phyloP scores from a whole-genome alignment of 371 early-diverging fungal species.

The Syncephalastrum monosporum region DNA sequence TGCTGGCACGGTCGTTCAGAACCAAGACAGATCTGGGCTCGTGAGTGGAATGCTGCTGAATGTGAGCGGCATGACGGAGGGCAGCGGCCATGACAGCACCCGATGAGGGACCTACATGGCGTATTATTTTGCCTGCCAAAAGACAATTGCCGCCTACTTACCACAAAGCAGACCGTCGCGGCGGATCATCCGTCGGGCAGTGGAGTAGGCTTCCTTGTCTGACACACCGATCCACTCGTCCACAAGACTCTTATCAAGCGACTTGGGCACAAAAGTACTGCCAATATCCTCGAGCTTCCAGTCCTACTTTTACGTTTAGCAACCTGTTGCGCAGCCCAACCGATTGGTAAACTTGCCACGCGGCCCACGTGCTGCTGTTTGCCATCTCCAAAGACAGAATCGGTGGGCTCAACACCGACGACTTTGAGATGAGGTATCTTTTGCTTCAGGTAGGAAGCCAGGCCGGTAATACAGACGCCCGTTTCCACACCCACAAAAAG shows the following conservation, averaged over 20 bases:
- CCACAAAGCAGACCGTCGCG: conserved; percentile 71
- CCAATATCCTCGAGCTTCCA: conserved; percentile 83
- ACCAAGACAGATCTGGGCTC: conserved; percentile 50
- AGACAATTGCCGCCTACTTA: conserved; percentile 5
- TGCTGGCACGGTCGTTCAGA: conserved; percentile 69
- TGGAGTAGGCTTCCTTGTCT: conserved; percentile 74
- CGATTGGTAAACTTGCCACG: conserved; percentile 1
- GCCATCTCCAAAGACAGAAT: conserved; percentile 49
- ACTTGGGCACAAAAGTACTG: conserved; percentile 62
- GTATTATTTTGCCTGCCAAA: neutral
- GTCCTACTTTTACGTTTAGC: conserved; percentile 25
- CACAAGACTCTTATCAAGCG: conserved; percentile 53
- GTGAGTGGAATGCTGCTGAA: conserved; percentile 26
- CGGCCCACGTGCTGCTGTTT: conserved; percentile 4
- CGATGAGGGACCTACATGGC: conserved; percentile 57
- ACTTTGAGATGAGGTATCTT: conserved; percentile 58
- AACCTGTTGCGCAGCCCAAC: no score
- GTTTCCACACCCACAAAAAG: conserved; percentile 77
- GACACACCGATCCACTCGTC: conserved; percentile 74
- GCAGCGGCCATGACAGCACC: conserved; percentile 77
- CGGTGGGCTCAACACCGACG: conserved; percentile 72
- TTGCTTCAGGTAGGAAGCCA: conserved; percentile 57
- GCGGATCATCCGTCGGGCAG: conserved; percentile 67
- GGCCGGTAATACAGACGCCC: conserved; percentile 64
- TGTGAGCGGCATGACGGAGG: conserved; percentile 39